phyloP scores from a whole-genome alignment of 2,329 filamentous ascomycete genomes.

The Colletotrichum falcatum region DNA sequence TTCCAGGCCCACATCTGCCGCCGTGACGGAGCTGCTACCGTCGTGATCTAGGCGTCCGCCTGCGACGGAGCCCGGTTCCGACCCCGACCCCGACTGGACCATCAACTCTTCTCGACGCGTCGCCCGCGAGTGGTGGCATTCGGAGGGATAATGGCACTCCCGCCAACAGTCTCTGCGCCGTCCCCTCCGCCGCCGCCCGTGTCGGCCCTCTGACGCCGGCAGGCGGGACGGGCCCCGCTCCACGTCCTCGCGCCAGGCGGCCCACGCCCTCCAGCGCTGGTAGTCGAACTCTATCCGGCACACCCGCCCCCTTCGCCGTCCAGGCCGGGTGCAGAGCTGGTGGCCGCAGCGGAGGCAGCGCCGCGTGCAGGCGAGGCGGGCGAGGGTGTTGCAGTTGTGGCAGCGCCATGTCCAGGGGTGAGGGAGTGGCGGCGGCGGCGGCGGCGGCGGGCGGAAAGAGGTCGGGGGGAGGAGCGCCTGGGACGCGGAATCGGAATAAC shows the following conservation, averaged over 20 bases:
- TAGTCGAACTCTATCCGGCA: neutral
- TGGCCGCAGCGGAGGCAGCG: slow-evolving; percentile 55
- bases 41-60: neutral
- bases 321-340: slow-evolving; percentile 47
- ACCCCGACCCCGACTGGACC: neutral
- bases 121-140: neutral
- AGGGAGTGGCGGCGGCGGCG: slow-evolving; percentile 13
- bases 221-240: neutral
- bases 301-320: slow-evolving; percentile 19
- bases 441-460: neutral
- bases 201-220: neutral
- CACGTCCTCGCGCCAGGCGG: slow-evolving; percentile 47
- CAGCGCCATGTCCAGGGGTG: slow-evolving; percentile 51
- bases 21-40: neutral
- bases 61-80: neutral
- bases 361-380: slow-evolving; percentile 50
- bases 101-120: neutral
- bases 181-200: neutral
- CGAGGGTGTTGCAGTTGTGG: slow-evolving; percentile 46
- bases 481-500: neutral
- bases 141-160: slow-evolving; percentile 29
- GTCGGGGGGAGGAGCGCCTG: neutral
- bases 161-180: slow-evolving; percentile 1
- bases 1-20: neutral
- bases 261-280: slow-evolving; percentile 45